Evolutionary conservation across 1,139 yeast species (phyloP).

Genomic region (Candida sanyaensis): DNA sequence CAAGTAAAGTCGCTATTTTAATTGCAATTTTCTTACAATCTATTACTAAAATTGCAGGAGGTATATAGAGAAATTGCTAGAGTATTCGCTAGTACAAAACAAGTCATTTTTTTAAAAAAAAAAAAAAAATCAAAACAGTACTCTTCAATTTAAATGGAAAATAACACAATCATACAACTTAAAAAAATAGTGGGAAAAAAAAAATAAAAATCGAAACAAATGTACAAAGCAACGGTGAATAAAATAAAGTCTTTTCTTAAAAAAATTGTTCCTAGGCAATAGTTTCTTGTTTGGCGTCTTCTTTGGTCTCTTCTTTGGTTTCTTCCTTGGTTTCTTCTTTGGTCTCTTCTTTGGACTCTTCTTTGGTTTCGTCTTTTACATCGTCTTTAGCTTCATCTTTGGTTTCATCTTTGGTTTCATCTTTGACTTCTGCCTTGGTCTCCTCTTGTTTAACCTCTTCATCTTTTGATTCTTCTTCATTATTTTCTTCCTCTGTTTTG

Average conservation of each 20-base stretch:
- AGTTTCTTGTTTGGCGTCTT: conserved; percentile 7
- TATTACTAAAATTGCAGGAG: conserved; percentile 10
- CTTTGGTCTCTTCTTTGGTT: conserved; percentile 3
- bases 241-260: too few species aligned
- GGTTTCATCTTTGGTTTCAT: conserved; percentile 3
- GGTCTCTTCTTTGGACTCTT: conserved; percentile 8
- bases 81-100: too few species aligned
- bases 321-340: conserved; percentile 3
- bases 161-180: conserved; percentile 1
- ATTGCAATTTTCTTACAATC: conserved; percentile 48
- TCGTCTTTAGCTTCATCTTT: background rate
- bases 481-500: conserved; percentile 8
- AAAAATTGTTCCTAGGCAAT: too few species aligned
- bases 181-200: background rate
- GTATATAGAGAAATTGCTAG: background rate
- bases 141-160: background rate
- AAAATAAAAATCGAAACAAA: background rate
- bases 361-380: conserved; percentile 1
- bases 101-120: background rate
- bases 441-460: background rate
- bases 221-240: background rate
- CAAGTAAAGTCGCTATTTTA: conserved; percentile 57
- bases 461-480: conserved; percentile 13
- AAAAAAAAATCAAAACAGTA: background rate
- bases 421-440: conserved; percentile 1